Percentiles rank a stretch among this genome's conserved stretches.
Conservation (phyloP, 192 early-diverging fungal species). For the Coemansia guatemalensis region DNA sequence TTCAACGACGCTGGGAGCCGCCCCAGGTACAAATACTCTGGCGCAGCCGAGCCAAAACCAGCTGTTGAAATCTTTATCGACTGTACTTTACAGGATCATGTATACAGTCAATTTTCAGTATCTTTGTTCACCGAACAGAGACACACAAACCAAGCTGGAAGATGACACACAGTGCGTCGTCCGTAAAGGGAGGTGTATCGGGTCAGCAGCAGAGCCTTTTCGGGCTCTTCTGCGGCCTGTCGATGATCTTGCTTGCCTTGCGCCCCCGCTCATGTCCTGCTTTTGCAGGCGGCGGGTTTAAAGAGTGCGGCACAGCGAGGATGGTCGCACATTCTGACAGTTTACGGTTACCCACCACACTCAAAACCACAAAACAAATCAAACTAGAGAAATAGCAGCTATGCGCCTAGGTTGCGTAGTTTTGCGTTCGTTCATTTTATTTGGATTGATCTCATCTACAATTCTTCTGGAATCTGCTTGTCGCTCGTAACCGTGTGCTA, state of each 20-base stretch:
- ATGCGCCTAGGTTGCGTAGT: too few relatives aligned
- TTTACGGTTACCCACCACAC: neutral
- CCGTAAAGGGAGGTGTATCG: slow-evolving; percentile 50
- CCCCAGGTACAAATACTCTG: slow-evolving; percentile 8
- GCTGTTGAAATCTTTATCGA: slow-evolving; percentile 21
- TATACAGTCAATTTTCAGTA: slow-evolving; percentile 55
- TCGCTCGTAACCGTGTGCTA: too few relatives aligned
- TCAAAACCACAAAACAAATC: neutral
- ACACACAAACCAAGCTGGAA: slow-evolving; percentile 49
- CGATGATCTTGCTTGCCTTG: slow-evolving; percentile 50
- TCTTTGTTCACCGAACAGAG: slow-evolving; percentile 54
- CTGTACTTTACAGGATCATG: slow-evolving; percentile 56
- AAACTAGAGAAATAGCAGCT: neutral
- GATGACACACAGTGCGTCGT: slow-evolving; percentile 49
- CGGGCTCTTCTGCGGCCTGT: neutral
- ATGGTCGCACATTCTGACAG: slow-evolving; percentile 55
- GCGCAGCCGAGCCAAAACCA: neutral
- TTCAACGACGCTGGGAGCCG: neutral
- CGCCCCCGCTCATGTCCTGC: slow-evolving; percentile 27
- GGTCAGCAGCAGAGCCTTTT: neutral
- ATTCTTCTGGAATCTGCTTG: too few relatives aligned
- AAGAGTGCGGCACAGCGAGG: slow-evolving; percentile 44
- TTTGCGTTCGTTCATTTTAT: too few relatives aligned
- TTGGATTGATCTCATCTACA: too few relatives aligned
- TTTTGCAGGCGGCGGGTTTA: slow-evolving; percentile 17